phyloP scores from a whole-genome alignment of 768 basidiomycete genomes.

The Lactifluus volemus region DNA sequence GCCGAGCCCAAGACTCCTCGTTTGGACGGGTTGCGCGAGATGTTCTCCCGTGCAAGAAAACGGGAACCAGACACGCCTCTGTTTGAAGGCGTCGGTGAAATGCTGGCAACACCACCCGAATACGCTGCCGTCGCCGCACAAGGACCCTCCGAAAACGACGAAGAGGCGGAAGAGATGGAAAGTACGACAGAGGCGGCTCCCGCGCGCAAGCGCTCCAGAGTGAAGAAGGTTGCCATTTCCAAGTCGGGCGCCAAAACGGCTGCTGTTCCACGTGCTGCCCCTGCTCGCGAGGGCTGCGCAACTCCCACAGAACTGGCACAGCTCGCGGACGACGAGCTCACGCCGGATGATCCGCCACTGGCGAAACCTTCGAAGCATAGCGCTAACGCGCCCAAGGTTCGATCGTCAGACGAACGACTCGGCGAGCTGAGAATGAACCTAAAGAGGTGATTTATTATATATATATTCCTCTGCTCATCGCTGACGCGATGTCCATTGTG shows the following conservation, averaged over 20 bases:
- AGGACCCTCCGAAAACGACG: conserved; percentile 3
- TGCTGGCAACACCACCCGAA: conserved; percentile 26
- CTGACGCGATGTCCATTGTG: not conserved
- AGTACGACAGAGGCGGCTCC: not conserved
- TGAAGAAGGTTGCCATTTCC: conserved; percentile 8
- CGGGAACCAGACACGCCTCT: conserved; percentile 20
- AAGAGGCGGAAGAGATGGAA: conserved; percentile 7
- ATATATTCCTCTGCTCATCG: not conserved
- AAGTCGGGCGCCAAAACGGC: not conserved
- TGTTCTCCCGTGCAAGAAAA: conserved; percentile 24
- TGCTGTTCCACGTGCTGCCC: not conserved
- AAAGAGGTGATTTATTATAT: conserved; percentile 18
- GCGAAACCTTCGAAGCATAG: not conserved
- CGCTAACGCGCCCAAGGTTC: conserved; percentile 1
- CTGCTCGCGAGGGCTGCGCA: not conserved
- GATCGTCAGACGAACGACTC: conserved; percentile 18
- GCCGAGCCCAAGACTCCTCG: conserved; percentile 26
- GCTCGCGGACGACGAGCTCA: conserved; percentile 14
- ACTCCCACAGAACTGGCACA: conserved; percentile 8
- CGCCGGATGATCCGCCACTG: not conserved
- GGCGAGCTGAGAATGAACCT: conserved; percentile 18
- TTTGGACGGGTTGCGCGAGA: conserved; percentile 28
- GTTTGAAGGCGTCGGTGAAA: conserved; percentile 26
- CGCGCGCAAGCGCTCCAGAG: not conserved
- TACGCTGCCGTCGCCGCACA: conserved; percentile 16